Base-by-base conservation (phyloP, 768 basidiomycete species). In the Gymnopilus junonius region DNA sequence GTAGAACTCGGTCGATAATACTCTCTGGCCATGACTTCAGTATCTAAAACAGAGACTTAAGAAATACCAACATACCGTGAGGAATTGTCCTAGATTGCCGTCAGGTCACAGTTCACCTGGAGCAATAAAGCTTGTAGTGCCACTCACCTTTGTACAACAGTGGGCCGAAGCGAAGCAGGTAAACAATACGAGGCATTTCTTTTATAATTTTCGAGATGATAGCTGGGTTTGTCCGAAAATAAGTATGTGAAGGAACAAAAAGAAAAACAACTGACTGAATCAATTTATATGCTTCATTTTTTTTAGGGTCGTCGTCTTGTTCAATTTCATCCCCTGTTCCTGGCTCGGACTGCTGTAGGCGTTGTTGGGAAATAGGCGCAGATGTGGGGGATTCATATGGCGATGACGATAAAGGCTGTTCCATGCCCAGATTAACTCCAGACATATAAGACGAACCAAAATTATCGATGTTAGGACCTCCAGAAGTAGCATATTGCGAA, bases 131-230 rank as follows among this genome's bases (percentile, higher is more conserved):
- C 68, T 59, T 20, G 32, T 45, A 50, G 37, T 42, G 29, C 34
- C 55, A 35, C 79, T 50, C 74, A 91, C 84, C 90, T 87, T 77
- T 98, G 96, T 12, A 95, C 88, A n/a, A 91, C 76, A 4, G 95
- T 95, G 1, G 95, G 94, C 5, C 92, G 86, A 50, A 98, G 78
- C 12, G 94, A 95, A 2, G 92, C 87, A 0, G 96, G 96, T 6
- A 98, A 80, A 70, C 91, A 93, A 72, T 98, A 98, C 11, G 86
- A 84, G 42, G 88, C 89, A 69, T 96, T 96, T 64, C 91, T 82
- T 71, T 88, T 90, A 73, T 88, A 95, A 69, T 97, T 97, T 68
- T 95, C 92, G 53, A 98, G 81, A 71, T 98, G 96, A 75, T 97
- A 96, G 63, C 93, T 94, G 31, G 31, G 45, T 5, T 2, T 43